phyloP scores from a whole-genome alignment of 2,329 filamentous ascomycete species.

The Botrytis pseudocinerea region DNA sequence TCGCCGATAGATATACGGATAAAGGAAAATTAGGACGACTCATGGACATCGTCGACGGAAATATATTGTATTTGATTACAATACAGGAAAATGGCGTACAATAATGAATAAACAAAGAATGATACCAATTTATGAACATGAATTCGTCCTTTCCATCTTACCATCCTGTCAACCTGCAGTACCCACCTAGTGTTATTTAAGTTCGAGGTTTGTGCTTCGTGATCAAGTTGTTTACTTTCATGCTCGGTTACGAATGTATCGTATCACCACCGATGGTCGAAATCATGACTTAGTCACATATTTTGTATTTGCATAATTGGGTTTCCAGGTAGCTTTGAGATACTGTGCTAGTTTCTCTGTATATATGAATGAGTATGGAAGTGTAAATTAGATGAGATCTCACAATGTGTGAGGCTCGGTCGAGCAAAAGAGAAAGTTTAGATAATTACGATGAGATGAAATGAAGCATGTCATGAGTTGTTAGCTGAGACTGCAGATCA shows the following conservation, averaged over 20 bases:
- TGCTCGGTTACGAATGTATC: background rate
- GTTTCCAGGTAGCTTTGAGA: background rate
- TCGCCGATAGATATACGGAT: background rate
- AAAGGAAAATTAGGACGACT: background rate
- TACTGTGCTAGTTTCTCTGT: background rate
- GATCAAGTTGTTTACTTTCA: background rate
- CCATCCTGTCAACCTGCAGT: background rate
- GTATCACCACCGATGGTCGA: background rate
- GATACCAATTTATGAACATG: background rate
- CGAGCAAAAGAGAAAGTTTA: background rate
- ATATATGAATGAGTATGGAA: background rate
- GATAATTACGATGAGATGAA: background rate
- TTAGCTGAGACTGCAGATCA: background rate
- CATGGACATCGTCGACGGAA: background rate
- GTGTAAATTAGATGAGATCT: background rate
- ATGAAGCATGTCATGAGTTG: background rate
- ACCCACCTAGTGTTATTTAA: background rate
- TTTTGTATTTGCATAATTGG: background rate
- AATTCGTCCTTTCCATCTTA: background rate
- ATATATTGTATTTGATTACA: background rate
- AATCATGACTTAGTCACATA: background rate
- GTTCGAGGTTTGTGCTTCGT: background rate
- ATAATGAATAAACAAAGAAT: constrained; percentile 5
- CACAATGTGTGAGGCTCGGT: background rate
- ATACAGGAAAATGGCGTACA: background rate